phyloP scores from a whole-genome alignment of 257 asterid species.

The Solanum appendiculatum region DNA sequence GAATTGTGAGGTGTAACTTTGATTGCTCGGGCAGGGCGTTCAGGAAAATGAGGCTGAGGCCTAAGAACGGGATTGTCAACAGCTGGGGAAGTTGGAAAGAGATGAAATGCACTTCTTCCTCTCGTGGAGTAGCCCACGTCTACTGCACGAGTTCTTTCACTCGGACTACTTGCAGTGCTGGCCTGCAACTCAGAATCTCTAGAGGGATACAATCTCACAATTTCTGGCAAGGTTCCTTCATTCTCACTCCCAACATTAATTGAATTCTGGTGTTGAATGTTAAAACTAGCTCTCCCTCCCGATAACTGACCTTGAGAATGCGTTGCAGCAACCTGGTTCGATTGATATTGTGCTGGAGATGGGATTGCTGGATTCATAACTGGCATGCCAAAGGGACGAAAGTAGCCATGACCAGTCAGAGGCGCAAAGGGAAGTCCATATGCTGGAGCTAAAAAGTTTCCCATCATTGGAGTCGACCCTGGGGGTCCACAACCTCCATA shows the following conservation, averaged over 20 bases:
- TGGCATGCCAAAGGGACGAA: conserved; percentile 48
- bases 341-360: conserved; percentile 27
- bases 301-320: conserved; percentile 12
- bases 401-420: conserved; percentile 29
- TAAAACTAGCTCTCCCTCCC: conserved; percentile 11
- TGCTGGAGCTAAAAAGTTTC: conserved; percentile 30
- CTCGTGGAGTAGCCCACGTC: conserved; percentile 6
- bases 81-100: conserved; percentile 38
- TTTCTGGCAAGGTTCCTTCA: conserved; percentile 5
- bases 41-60: conserved; percentile 6
- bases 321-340: conserved; percentile 8
- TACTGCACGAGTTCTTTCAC: conserved; percentile 14
- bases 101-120: conserved; percentile 34
- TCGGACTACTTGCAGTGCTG: conserved; percentile 55
- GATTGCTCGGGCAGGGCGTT: conserved; percentile 35
- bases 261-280: conserved; percentile 8
- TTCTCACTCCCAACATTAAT: conserved; percentile 13
- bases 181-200: conserved; percentile 46
- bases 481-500: conserved; percentile 31
- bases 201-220: background rate
- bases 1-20: conserved; percentile 73
- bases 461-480: conserved; percentile 21
- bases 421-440: conserved; percentile 28
- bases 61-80: background rate
- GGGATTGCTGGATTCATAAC: conserved; percentile 29